Evolutionary conservation across 1,139 yeast species (phyloP), one percentile per base, ranked within the genome.

Genomic region (Saccharomycopsis crataegensis): DNA sequence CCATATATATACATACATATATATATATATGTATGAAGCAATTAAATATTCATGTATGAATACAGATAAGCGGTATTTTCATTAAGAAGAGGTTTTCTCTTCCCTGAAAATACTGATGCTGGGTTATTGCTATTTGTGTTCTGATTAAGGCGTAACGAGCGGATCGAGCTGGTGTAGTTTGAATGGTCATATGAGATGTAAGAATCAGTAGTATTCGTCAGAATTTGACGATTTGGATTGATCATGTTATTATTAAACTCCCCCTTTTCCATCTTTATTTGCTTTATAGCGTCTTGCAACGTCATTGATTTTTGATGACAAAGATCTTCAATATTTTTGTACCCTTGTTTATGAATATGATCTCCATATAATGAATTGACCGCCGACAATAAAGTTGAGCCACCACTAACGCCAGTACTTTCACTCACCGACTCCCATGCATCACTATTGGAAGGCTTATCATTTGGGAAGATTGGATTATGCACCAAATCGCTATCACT

Each of bases 361-460:
- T 56, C 58, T 37, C 44, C 52, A 49, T 56, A 56, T 28, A 56
- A 38, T 5, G 58, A 56, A 45, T 56, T 56, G 9, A 56, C 58
- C 8, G 58, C 58, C 33, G 54, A 51, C 14, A 56, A 43, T 14
- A 56, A 46, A 5, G 58, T 56, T 1, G 52, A 49, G 31, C 51
- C 44, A 11, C 33, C 40, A 22, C 42, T 37, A 7, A 34, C 44
- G 8, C 22, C 45, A 42, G 43, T 28, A 12, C 52, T 38, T 6
- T 40, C 40, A 32, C 33, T 48, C 4, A 53, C 57, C 5, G 55
- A 45, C 32, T 54, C 58, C 58, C 58, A 56, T 22, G 32, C 47
- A 40, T 45, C 34, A 6, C 9, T 16, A 22, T 41, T 36, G 12
- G 17, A 17, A 22, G 28, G 28, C 12, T 16, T 17, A 28, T 14